Evolutionary conservation across 768 basidiomycete species (phyloP).

Genomic region (Agrocybe praecox): DNA sequence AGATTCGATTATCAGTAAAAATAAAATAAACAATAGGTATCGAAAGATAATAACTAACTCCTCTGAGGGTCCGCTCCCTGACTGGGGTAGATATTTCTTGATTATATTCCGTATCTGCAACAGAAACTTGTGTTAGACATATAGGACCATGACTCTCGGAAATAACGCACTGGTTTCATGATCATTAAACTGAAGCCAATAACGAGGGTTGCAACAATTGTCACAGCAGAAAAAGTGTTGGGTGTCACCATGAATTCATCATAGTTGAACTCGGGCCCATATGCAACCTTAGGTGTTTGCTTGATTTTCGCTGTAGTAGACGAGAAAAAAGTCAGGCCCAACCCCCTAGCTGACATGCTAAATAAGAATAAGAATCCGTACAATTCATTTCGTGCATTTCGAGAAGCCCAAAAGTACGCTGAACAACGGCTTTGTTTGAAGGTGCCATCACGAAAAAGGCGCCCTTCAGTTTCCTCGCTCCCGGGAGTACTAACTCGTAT

Average conservation of each 20-base stretch:
- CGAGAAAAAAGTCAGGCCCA: not conserved
- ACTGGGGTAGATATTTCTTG: conserved; percentile 48
- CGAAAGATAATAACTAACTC: conserved; percentile 42
- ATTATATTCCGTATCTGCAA: conserved; percentile 59
- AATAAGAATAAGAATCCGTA: conserved; percentile 1
- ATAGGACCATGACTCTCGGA: not conserved
- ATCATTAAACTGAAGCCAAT: conserved; percentile 34
- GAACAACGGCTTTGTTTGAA: conserved; percentile 43
- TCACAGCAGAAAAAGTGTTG: conserved; percentile 39
- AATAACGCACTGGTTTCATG: conserved; percentile 37
- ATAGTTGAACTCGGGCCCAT: conserved; percentile 78
- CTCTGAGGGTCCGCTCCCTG: conserved; percentile 67
- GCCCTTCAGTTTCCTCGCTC: conserved; percentile 32
- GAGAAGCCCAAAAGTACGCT: conserved; percentile 48
- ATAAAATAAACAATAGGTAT: not conserved
- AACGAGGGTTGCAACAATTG: conserved; percentile 37
- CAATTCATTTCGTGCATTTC: conserved; percentile 32
- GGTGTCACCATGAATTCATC: conserved; percentile 62
- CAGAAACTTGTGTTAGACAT: not conserved
- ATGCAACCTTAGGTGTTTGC: conserved; percentile 35
- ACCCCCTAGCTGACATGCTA: not conserved
- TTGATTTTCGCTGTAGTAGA: conserved; percentile 11
- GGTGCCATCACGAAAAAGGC: conserved; percentile 43
- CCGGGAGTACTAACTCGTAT: conserved; percentile 41
- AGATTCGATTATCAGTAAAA: not conserved